Percentiles rank a stretch among this genome's conserved stretches.
These are phyloP conservation scores for Berberis vulgaris DNA, from an alignment of 164 flowering plant species.

Conservation along the genomic window DNA sequence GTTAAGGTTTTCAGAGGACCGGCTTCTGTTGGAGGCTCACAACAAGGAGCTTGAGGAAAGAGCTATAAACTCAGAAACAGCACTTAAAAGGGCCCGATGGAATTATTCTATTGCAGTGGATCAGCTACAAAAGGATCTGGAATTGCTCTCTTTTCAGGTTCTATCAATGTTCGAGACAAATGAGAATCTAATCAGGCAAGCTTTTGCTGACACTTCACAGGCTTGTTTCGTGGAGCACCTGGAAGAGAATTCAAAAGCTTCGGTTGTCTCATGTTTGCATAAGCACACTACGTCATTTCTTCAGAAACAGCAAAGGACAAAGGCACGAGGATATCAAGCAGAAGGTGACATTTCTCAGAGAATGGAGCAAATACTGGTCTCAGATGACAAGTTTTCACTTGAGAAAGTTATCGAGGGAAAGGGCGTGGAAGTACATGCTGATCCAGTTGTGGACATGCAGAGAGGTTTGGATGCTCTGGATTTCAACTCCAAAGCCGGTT, in stretches of 20 bases:
- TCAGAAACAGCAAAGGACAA: constrained; percentile 10
- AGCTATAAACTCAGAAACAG: constrained; percentile 66
- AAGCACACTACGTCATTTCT: constrained; percentile 9
- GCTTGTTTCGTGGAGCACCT: constrained; percentile 18
- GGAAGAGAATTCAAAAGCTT: constrained; percentile 14
- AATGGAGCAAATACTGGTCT: constrained; percentile 4
- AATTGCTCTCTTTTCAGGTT: constrained; percentile 81
- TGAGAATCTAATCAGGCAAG: constrained; percentile 69
- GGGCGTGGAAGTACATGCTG: background rate
- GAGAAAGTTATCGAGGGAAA: constrained; percentile 2
- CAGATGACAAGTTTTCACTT: background rate
- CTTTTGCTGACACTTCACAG: constrained; percentile 48
- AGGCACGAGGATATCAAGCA: background rate
- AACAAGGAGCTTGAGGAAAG: constrained; percentile 80
- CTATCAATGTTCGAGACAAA: constrained; percentile 89
- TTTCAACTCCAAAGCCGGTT: constrained; percentile 7
- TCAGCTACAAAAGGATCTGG: constrained; percentile 87
- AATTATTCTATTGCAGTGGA: constrained; percentile 80
- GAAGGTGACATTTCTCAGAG: background rate
- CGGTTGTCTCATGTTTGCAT: constrained; percentile 8
- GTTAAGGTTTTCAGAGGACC: constrained; percentile 46
- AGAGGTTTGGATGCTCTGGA: constrained; percentile 7
- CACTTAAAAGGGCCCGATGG: constrained; percentile 70
- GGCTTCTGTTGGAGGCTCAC: constrained; percentile 38
- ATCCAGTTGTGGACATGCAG: background rate